phyloP scores from a whole-genome alignment of 2,329 filamentous ascomycete species.

The Aspergillus aculeatus region DNA sequence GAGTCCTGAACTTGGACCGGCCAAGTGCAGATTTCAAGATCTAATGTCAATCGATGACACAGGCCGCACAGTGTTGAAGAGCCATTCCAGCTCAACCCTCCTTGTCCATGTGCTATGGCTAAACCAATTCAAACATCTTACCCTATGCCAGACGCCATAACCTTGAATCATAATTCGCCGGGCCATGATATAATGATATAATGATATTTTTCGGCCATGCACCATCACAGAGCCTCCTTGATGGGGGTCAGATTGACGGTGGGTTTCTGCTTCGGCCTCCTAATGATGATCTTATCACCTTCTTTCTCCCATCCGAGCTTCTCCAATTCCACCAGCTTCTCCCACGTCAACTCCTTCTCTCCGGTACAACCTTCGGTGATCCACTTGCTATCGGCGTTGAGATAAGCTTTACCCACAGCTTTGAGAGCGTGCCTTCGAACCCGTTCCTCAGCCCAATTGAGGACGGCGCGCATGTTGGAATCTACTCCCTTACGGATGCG shows the following conservation, averaged over 20 bases:
- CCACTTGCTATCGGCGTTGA: conserved; percentile 72
- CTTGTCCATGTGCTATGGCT: not conserved
- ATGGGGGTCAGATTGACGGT: conserved; percentile 20
- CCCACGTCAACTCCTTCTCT: conserved; percentile 60
- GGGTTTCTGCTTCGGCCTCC: conserved; percentile 47
- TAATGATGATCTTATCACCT: conserved; percentile 72
- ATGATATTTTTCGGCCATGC: not conserved
- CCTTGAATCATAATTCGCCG: conserved; percentile 14
- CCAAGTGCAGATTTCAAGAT: conserved; percentile 74
- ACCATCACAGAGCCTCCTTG: conserved; percentile 15
- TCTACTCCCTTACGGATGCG: conserved; percentile 70
- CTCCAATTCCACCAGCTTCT: conserved; percentile 63
- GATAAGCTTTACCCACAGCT: conserved; percentile 79
- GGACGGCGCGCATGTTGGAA: conserved; percentile 73
- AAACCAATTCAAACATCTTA: not conserved
- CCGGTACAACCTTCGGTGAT: conserved; percentile 56
- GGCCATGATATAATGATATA: not conserved
- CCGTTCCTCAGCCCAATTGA: conserved; percentile 77
- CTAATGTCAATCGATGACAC: conserved; percentile 37
- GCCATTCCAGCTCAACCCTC: not conserved
- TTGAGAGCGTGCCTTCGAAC: conserved; percentile 77
- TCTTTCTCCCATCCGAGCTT: conserved; percentile 84
- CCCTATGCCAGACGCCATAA: conserved; percentile 16
- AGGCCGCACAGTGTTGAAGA: not conserved
- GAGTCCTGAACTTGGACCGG: conserved; percentile 66